phyloP scores from a whole-genome alignment of 2,329 filamentous ascomycete species.

The Sclerotinia glacialis region DNA sequence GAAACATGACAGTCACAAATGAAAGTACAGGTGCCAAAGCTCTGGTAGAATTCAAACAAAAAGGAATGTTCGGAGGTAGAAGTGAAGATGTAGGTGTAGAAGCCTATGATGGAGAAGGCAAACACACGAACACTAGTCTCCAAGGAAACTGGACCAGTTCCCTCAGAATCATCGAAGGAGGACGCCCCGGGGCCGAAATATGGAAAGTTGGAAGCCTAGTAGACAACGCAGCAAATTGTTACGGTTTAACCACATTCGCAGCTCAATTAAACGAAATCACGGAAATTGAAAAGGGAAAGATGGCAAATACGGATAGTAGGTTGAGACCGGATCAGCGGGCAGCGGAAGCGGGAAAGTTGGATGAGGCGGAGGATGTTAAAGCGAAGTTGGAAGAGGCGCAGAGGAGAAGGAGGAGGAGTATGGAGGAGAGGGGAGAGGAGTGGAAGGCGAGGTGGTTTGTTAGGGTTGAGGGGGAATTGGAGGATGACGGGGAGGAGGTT shows the following conservation, averaged over 20 bases:
- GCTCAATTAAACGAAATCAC: slow-evolving; percentile 87
- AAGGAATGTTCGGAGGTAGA: slow-evolving; percentile 95
- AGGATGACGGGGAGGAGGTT: slow-evolving; percentile 63
- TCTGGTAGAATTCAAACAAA: slow-evolving; percentile 85
- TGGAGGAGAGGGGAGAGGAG: slow-evolving; percentile 71
- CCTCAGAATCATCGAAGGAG: slow-evolving; percentile 64
- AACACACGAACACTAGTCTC: slow-evolving; percentile 64
- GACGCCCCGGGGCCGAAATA: slow-evolving; percentile 62
- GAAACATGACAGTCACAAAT: slow-evolving; percentile 80
- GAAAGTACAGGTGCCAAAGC: slow-evolving; percentile 82
- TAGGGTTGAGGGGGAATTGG: slow-evolving; percentile 57
- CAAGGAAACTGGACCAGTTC: slow-evolving; percentile 80
- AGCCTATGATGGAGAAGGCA: slow-evolving; percentile 64
- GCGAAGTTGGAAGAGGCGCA: slow-evolving; percentile 82
- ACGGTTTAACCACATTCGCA: slow-evolving; percentile 85
- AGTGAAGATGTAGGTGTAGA: slow-evolving; percentile 85
- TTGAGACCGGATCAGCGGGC: slow-evolving; percentile 85
- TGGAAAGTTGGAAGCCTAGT: slow-evolving; percentile 80
- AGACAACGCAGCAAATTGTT: slow-evolving; percentile 73
- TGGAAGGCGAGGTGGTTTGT: slow-evolving; percentile 84
- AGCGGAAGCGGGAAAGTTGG: slow-evolving; percentile 76
- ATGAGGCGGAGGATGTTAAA: slow-evolving; percentile 81
- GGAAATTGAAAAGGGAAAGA: slow-evolving; percentile 65
- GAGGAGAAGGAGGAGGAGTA: slow-evolving; percentile 65
- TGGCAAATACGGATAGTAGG: slow-evolving; percentile 80